Evolutionary conservation across 2,329 filamentous ascomycete genomes (phyloP).

Genomic region (Apiospora saccharicola): DNA sequence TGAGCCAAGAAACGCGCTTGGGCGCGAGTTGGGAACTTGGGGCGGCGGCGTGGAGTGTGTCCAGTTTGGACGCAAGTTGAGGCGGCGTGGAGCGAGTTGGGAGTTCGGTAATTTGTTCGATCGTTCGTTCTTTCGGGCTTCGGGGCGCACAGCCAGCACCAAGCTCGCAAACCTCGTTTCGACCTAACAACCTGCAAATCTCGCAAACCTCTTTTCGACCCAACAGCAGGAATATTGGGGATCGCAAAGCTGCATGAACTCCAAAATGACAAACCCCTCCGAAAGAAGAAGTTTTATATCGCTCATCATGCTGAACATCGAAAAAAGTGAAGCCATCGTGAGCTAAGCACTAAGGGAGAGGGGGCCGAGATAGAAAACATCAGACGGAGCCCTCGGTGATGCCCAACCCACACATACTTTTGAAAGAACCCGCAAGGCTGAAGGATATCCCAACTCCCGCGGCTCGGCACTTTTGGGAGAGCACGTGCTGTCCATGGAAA

Average conservation of each 20-base stretch:
- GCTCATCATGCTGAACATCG: background rate
- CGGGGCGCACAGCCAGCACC: no score
- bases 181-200: background rate
- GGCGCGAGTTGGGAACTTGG: background rate
- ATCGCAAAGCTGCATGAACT: background rate
- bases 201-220: background rate
- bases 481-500: background rate
- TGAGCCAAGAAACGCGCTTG: background rate
- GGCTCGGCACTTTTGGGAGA: background rate
- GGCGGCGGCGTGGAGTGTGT: no score
- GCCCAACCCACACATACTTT: slow-evolving; percentile 1
- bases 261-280: background rate
- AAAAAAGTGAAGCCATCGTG: background rate
- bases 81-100: background rate
- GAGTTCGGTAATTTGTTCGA: background rate
- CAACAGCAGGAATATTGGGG: background rate
- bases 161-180: background rate
- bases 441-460: background rate
- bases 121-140: no score
- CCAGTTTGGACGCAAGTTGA: no score
- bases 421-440: background rate
- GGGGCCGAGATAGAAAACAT: background rate
- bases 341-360: background rate
- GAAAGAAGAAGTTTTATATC: background rate
- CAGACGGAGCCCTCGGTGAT: background rate